These are phyloP conservation scores for Venturia aucupariae DNA, from an alignment of 2,329 filamentous ascomycete species.

Conservation along the genomic window DNA sequence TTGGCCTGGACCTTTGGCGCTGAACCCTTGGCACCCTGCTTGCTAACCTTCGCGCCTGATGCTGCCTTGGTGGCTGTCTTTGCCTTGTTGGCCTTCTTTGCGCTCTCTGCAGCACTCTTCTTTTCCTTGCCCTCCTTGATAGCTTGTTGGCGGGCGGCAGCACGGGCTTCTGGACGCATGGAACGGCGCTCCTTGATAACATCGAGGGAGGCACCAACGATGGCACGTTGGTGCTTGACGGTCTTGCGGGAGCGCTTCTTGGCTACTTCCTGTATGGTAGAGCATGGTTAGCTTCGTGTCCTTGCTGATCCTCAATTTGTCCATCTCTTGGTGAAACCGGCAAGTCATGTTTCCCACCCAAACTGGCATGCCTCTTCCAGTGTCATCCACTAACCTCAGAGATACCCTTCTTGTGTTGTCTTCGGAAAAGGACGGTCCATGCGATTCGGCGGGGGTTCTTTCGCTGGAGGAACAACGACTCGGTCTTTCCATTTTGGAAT, in stretches of 20 bases:
- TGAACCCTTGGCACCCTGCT: conserved; percentile 94
- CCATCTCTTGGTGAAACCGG: background rate
- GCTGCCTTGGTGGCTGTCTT: conserved; percentile 68
- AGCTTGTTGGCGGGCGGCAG: conserved; percentile 77
- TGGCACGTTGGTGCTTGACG: conserved; percentile 97
- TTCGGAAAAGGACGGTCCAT: conserved; percentile 96
- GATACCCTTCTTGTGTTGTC: conserved; percentile 99
- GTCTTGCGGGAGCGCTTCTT: conserved; percentile 99
- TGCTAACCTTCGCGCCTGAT: conserved; percentile 79
- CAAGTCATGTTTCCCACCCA: background rate
- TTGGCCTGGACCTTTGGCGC: conserved; percentile 8
- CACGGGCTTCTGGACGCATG: conserved; percentile 90
- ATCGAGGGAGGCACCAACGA: conserved; percentile 98
- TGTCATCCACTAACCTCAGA: conserved; percentile 72
- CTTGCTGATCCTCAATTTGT: background rate
- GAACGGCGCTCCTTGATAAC: conserved; percentile 98
- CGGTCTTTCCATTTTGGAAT: conserved; percentile 99
- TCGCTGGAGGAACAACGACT: conserved; percentile 99
- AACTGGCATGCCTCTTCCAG: background rate
- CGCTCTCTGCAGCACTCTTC: conserved; percentile 76
- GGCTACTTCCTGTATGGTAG: conserved; percentile 71
- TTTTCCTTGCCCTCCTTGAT: conserved; percentile 99
- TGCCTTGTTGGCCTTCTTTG: conserved; percentile 99
- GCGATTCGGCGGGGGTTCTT: conserved; percentile 99
- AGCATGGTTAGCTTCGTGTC: conserved; percentile 9